A percentile compares a stretch with the other conserved stretches of the same genome.
Conservation (phyloP, 2,329 filamentous ascomycete genomes). For the Ceratocystis papillata region DNA sequence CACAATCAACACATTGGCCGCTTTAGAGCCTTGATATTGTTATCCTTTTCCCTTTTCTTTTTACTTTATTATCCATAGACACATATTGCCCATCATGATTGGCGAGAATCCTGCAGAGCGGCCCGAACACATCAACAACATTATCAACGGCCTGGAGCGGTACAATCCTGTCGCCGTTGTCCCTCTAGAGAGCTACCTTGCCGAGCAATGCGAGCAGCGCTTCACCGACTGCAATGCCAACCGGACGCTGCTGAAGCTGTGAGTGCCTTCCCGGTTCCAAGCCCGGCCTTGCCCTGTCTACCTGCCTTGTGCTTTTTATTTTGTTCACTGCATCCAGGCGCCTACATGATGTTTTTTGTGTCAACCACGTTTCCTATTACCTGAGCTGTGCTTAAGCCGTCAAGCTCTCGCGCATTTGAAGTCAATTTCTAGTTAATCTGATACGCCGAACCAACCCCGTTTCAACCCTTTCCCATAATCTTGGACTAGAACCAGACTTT, state of each 20-base stretch:
- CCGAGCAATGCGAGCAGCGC: constrained; percentile 87
- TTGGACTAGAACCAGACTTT: not conserved
- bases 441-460: constrained; percentile 73
- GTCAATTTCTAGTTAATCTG: constrained; percentile 28
- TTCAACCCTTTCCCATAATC: constrained; percentile 48
- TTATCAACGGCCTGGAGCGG: constrained; percentile 93
- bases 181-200: constrained; percentile 87
- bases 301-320: constrained; percentile 25
- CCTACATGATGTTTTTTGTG: constrained; percentile 55
- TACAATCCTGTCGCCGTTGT: constrained; percentile 97
- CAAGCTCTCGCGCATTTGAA: constrained; percentile 24
- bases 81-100: constrained; percentile 42
- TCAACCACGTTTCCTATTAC: constrained; percentile 25
- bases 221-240: constrained; percentile 96
- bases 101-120: constrained; percentile 82
- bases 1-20: constrained; percentile 25
- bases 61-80: constrained; percentile 18
- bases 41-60: constrained; percentile 28
- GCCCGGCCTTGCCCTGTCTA: constrained; percentile 4
- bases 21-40: constrained; percentile 19
- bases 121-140: constrained; percentile 81
- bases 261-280: constrained; percentile 39
- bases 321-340: constrained; percentile 24
- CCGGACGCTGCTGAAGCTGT: constrained; percentile 93
- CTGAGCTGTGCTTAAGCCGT: constrained; percentile 24